These are phyloP conservation scores for Fonsecaea multimorphosa DNA, from an alignment of 2,329 filamentous ascomycete species.

Conservation along the genomic window DNA sequence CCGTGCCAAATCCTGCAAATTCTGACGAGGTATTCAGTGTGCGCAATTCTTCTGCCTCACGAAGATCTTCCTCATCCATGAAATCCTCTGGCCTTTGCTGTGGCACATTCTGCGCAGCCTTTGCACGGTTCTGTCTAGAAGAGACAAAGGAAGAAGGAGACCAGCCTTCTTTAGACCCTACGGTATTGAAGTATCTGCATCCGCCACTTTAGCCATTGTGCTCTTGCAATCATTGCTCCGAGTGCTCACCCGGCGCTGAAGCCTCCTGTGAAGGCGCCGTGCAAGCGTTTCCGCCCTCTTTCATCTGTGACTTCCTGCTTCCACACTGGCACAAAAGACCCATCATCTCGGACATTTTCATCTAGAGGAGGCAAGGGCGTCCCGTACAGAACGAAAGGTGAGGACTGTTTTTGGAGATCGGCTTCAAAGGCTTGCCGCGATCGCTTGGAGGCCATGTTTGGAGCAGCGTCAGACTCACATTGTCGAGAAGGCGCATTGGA, in stretches of 20 bases:
- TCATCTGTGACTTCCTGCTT: slow-evolving; percentile 98
- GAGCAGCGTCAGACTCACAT: not conserved
- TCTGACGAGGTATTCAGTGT: slow-evolving; percentile 73
- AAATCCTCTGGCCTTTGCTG: slow-evolving; percentile 82
- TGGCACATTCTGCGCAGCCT: slow-evolving; percentile 62
- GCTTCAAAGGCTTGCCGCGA: slow-evolving; percentile 78
- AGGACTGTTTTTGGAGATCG: slow-evolving; percentile 69
- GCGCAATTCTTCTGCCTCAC: slow-evolving; percentile 79
- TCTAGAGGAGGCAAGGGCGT: slow-evolving; percentile 82
- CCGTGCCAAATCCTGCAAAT: slow-evolving; percentile 78
- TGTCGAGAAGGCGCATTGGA: not conserved
- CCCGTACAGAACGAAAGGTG: slow-evolving; percentile 80
- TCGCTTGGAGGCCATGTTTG: slow-evolving; percentile 76
- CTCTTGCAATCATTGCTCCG: slow-evolving; percentile 42
- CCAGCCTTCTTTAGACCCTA: slow-evolving; percentile 98
- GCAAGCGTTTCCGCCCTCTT: slow-evolving; percentile 83
- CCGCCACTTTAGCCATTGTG: slow-evolving; percentile 45
- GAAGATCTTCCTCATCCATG: slow-evolving; percentile 97
- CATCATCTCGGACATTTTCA: slow-evolving; percentile 80
- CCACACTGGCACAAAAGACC: slow-evolving; percentile 92
- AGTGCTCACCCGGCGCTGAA: slow-evolving; percentile 87
- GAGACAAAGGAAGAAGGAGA: slow-evolving; percentile 90
- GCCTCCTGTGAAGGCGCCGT: slow-evolving; percentile 95
- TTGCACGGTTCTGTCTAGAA: slow-evolving; percentile 78
- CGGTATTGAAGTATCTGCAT: slow-evolving; percentile 90